Percentiles rank a stretch among this genome's conserved stretches.
These are phyloP conservation scores for Rhizophlyctis rosea DNA, from an alignment of 192 early-diverging fungal genomes.

Conservation along the genomic window DNA sequence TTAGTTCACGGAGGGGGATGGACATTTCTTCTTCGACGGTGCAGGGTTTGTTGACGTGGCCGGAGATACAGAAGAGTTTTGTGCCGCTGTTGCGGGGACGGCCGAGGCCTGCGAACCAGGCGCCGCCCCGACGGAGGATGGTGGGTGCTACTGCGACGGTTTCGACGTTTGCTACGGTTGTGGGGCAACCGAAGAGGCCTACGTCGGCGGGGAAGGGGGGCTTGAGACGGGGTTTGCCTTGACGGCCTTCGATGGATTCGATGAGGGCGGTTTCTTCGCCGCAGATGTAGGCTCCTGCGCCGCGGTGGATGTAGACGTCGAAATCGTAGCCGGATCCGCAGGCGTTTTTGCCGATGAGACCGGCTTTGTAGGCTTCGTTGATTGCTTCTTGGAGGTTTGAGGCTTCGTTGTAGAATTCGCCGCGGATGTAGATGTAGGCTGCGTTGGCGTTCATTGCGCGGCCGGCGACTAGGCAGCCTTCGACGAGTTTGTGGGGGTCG, in stretches of 20 bases:
- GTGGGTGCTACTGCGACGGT: conserved; percentile 98
- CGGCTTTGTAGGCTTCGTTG: conserved; percentile 95
- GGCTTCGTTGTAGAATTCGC: conserved; percentile 96
- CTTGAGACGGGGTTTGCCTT: conserved; percentile 98
- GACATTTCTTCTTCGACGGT: conserved; percentile 99
- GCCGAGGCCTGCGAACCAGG: conserved; percentile 94
- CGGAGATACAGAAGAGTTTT: conserved; percentile 96
- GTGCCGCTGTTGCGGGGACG: conserved; percentile 91
- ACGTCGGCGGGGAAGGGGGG: conserved; percentile 99
- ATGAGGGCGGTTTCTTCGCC: conserved; percentile 82
- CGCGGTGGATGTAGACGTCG: conserved; percentile 96
- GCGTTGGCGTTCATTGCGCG: conserved; percentile 95
- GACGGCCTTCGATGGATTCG: conserved; percentile 84
- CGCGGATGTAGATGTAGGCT: conserved; percentile 97
- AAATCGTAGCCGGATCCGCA: conserved; percentile 95
- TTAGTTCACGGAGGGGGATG: conserved; percentile 89
- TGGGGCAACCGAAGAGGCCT: conserved; percentile 97
- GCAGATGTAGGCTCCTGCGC: conserved; percentile 97
- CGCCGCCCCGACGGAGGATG: conserved; percentile 83
- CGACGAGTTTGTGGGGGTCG: conserved; percentile 92
- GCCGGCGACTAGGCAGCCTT: conserved; percentile 95
- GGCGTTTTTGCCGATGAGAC: conserved; percentile 98
- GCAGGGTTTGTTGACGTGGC: conserved; percentile 97
- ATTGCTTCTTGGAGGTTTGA: conserved; percentile 91
- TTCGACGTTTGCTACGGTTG: conserved; percentile 99